phyloP scores from a whole-genome alignment of 345 rosid species.

The Durio zibethinus region DNA sequence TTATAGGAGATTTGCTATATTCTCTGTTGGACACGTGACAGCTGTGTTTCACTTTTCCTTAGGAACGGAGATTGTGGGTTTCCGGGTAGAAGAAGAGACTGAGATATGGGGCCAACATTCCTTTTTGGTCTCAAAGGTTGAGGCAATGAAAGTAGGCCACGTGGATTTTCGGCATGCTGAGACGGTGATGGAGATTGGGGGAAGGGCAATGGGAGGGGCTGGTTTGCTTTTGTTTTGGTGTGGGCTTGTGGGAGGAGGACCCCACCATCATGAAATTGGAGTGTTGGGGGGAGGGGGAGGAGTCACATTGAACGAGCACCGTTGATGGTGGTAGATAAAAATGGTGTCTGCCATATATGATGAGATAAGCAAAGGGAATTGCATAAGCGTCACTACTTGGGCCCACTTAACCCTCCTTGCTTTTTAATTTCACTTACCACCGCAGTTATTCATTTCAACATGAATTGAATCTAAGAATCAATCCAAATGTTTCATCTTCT shows the following conservation, averaged over 20 bases:
- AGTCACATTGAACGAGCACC: constrained; percentile 16
- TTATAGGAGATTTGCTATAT: too few species aligned
- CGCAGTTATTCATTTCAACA: not conserved
- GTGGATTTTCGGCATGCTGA: not conserved
- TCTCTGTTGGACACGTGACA: constrained; percentile 34
- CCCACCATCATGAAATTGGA: constrained; percentile 16
- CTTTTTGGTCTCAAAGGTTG: not conserved
- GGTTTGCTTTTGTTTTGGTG: not conserved
- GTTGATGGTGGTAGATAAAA: constrained; percentile 28
- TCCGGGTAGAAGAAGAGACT: not conserved
- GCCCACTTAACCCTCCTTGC: not conserved
- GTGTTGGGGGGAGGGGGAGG: too few species aligned
- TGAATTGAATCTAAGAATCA: too few species aligned
- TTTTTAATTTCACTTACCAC: not conserved
- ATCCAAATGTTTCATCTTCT: too few species aligned
- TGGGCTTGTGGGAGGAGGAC: constrained; percentile 10
- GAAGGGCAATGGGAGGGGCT: not conserved
- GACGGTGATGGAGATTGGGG: not conserved
- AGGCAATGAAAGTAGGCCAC: constrained; percentile 6
- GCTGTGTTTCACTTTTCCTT: constrained; percentile 24
- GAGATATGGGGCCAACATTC: not conserved
- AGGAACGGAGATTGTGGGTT: constrained; percentile 36
- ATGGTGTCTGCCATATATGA: constrained; percentile 29
- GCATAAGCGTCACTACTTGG: too few species aligned
- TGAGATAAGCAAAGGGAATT: constrained; percentile 12